Percentiles rank a stretch among this genome's conserved stretches.
These are phyloP conservation scores for Apostasia ramifera DNA, from an alignment of 106 monocot species.

Conservation along the genomic window DNA sequence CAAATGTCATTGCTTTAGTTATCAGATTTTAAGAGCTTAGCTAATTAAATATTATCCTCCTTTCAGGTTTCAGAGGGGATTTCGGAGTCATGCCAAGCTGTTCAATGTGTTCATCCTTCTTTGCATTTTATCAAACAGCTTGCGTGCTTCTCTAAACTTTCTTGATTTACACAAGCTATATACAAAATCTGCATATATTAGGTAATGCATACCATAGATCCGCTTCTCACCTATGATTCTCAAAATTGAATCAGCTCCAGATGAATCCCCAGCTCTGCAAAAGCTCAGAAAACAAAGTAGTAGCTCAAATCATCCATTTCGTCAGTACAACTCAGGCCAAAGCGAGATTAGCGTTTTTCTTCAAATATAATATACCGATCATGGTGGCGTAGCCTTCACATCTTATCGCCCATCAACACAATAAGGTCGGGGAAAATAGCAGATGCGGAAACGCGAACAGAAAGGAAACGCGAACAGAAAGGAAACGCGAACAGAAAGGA, in stretches of 20 bases:
- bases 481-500: no score
- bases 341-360: slow-evolving; percentile 5
- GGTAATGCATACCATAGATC: slow-evolving; percentile 11
- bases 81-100: no score
- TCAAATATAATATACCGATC: slow-evolving; percentile 14
- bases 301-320: slow-evolving; percentile 27
- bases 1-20: slow-evolving; percentile 12
- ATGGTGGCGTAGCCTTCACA: slow-evolving; percentile 5
- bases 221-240: slow-evolving; percentile 10
- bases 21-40: slow-evolving; percentile 3
- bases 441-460: no score
- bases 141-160: slow-evolving; percentile 30
- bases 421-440: no score
- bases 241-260: slow-evolving; percentile 26
- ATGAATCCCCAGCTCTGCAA: slow-evolving; percentile 21
- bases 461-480: no score
- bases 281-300: slow-evolving; percentile 24
- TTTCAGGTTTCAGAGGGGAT: slow-evolving; percentile 10
- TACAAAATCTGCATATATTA: slow-evolving; percentile 23
- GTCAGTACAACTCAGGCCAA: slow-evolving; percentile 14
- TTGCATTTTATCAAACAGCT: slow-evolving; percentile 33
- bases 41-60: slow-evolving; percentile 34
- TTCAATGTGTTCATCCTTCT: no score
- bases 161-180: slow-evolving; percentile 23
- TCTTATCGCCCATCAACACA: slow-evolving; percentile 10